These are phyloP conservation scores for Botrytis medusae DNA, from an alignment of 2,329 filamentous ascomycete species.

Conservation along the genomic window DNA sequence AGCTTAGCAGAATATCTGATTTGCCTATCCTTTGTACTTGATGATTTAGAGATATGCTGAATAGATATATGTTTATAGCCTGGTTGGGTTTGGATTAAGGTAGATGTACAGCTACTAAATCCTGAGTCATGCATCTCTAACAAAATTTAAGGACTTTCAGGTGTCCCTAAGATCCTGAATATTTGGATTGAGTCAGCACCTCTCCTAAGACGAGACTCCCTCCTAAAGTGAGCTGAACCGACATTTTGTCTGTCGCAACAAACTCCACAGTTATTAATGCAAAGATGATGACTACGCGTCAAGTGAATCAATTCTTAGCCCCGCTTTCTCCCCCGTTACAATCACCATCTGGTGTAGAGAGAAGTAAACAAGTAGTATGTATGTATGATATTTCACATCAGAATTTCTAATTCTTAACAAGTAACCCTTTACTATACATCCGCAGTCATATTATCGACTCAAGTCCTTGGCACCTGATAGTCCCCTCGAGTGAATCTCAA, in stretches of 20 bases:
- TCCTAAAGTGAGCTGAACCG: neutral
- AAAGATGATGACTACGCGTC: too few relatives aligned
- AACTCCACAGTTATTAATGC: neutral
- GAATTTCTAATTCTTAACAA: neutral
- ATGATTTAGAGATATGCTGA: neutral
- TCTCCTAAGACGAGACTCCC: neutral
- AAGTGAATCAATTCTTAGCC: neutral
- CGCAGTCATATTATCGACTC: neutral
- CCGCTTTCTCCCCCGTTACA: neutral
- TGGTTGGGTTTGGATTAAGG: neutral
- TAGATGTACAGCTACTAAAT: neutral
- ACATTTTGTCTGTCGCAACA: neutral
- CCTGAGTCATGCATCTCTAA: neutral
- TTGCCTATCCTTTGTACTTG: neutral
- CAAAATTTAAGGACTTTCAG: neutral
- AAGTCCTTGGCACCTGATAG: neutral
- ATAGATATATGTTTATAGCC: too few relatives aligned
- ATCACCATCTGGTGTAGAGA: neutral
- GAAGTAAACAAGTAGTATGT: neutral
- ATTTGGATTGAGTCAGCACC: accelerated
- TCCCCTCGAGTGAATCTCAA: neutral
- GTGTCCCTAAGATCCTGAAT: neutral
- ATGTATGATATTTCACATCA: neutral
- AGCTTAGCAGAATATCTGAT: neutral
- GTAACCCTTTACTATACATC: neutral